Evolutionary conservation across 768 basidiomycete species (phyloP).

Genomic region (Agrocybe praecox): DNA sequence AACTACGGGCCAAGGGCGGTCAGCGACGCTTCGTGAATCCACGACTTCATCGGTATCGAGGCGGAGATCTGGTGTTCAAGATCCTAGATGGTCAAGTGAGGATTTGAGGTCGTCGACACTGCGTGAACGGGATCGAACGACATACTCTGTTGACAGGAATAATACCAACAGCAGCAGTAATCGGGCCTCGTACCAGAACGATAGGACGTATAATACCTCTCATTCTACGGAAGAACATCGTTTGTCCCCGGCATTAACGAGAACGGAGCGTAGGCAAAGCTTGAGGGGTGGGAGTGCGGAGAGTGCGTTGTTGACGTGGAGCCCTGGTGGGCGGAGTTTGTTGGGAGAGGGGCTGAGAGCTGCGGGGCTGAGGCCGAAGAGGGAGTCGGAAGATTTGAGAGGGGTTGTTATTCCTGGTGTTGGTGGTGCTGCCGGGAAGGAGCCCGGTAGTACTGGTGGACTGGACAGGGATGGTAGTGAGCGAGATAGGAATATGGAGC

Average conservation of each 20-base stretch:
- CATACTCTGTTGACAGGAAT: neutral
- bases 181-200: neutral
- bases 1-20: conserved; percentile 20
- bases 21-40: conserved; percentile 29
- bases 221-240: conserved; percentile 15
- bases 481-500: too few relatives aligned
- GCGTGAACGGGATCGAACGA: conserved; percentile 20
- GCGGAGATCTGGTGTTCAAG: conserved; percentile 1
- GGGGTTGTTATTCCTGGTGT: conserved; percentile 3
- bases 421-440: conserved; percentile 7
- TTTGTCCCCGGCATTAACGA: neutral
- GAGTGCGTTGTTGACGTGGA: conserved; percentile 49
- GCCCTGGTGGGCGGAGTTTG: conserved; percentile 50
- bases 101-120: conserved; percentile 24
- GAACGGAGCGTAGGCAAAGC: conserved; percentile 53
- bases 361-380: conserved; percentile 58
- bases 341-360: conserved; percentile 71
- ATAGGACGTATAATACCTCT: conserved; percentile 5
- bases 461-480: conserved; percentile 24
- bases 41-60: conserved; percentile 5
- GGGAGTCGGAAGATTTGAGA: conserved; percentile 16
- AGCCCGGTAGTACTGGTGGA: too few relatives aligned
- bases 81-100: conserved; percentile 25
- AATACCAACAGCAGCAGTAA: neutral
- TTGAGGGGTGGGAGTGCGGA: conserved; percentile 72